Evolutionary conservation across 345 rosid species (phyloP), one percentile per base, ranked within the genome.

Genomic region (Syzygium oleosum): DNA sequence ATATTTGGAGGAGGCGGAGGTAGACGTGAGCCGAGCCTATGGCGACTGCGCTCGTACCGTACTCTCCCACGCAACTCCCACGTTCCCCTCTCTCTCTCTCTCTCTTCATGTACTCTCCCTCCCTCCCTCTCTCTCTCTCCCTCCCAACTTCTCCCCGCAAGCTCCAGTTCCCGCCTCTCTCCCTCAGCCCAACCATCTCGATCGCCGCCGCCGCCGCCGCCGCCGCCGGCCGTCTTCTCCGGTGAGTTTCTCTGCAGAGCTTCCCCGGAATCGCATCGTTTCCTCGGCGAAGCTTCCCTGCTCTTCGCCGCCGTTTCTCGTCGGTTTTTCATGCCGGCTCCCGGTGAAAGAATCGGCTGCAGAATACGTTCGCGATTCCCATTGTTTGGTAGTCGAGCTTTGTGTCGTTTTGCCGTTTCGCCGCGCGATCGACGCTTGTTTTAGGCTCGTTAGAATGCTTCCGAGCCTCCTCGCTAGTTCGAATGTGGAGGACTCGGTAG

Each of bases 31-130:
- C 78, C 91, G 51, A 91, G 83, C 96, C 88, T 92, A 92, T 91
- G 98, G 94, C 91, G 87, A 87, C 87, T 86, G 88, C 89, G 87
- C 84, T 77, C 87, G 29, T 84, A 88, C 97, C 53, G 90, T 90
- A 88, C 90, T 83, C 89, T 43, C 87, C 93, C 97, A 95, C 98
- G 99, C 98, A 93, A 91, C 88, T 85, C 77, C 91, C 97, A 92
- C 98, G 90, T 90, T 91, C 93, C 85, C 54, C 88, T 58, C 34
- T 89, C 91, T 23, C 51, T 91, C 85, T 58, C 88, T 58, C 34
- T 89, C 91, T 23, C 51, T 91, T 59, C 77, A 34, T 17, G 91
- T 88, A 52, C 88, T 49, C 43, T 89, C 91, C n/a, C 23, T 19
- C 29, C 34, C 68, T 52, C 53, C 14, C 52, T 77, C 59, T 31